Conservation (phyloP, 768 basidiomycete species). For the Solioccasus polychromus region DNA sequence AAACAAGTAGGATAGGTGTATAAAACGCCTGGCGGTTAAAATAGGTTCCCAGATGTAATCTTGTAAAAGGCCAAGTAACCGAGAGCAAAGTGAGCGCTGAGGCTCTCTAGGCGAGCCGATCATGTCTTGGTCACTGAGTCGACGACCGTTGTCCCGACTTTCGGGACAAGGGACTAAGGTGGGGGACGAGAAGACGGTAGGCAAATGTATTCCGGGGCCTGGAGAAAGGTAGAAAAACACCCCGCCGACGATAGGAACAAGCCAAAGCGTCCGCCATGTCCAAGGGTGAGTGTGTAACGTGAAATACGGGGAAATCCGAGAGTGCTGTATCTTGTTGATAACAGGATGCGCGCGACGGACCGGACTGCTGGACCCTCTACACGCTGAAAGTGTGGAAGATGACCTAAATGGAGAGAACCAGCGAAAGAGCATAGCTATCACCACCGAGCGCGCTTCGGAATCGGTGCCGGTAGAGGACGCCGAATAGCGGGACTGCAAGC, state of each 20-base stretch:
- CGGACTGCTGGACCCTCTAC: neutral
- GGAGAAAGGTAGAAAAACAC: constrained; percentile 49
- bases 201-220: constrained; percentile 38
- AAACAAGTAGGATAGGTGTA: constrained; percentile 81
- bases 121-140: constrained; percentile 28
- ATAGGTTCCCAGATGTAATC: constrained; percentile 79
- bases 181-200: constrained; percentile 50
- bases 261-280: constrained; percentile 41
- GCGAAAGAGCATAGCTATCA: constrained; percentile 32
- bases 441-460: constrained; percentile 31
- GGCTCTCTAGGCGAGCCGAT: constrained; percentile 72
- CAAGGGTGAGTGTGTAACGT: constrained; percentile 27
- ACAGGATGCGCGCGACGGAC: constrained; percentile 26
- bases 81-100: constrained; percentile 42
- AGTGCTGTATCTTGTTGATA: constrained; percentile 2
- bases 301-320: constrained; percentile 5
- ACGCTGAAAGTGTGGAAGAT: constrained; percentile 15
- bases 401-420: constrained; percentile 26
- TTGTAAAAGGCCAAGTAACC: constrained; percentile 48
- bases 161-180: constrained; percentile 44
- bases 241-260: constrained; percentile 56
- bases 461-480: constrained; percentile 11
- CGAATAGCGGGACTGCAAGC: neutral
- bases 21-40: constrained; percentile 76
- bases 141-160: constrained; percentile 9